These are phyloP conservation scores for Dictyostelium capitatum DNA, from an alignment of 78 protist genomes.

Conservation along the genomic window DNA sequence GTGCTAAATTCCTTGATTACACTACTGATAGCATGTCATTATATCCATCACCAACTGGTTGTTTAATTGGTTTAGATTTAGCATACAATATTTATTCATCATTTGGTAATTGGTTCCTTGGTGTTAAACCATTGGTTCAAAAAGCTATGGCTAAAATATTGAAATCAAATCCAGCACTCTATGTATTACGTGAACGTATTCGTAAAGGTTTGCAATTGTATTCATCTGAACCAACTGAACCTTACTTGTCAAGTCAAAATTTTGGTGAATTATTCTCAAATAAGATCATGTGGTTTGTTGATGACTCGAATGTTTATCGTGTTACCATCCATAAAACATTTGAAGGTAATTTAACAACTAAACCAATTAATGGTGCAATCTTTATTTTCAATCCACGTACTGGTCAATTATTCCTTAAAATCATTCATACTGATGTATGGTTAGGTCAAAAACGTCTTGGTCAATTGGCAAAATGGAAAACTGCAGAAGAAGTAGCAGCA, in stretches of 20 bases:
- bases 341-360: slow-evolving; percentile 96
- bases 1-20: slow-evolving; percentile 99
- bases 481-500: slow-evolving; percentile 99
- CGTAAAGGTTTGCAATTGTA: slow-evolving; percentile 99
- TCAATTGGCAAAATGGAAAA: slow-evolving; percentile 99
- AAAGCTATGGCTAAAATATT: slow-evolving; percentile 98
- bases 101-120: slow-evolving; percentile 99
- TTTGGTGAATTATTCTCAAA: slow-evolving; percentile 98
- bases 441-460: slow-evolving; percentile 99
- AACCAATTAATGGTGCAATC: slow-evolving; percentile 99
- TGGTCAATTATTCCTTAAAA: slow-evolving; percentile 99
- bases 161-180: slow-evolving; percentile 98
- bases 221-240: slow-evolving; percentile 95
- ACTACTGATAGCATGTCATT: slow-evolving; percentile 97
- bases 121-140: slow-evolving; percentile 94
- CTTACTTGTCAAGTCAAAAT: slow-evolving; percentile 94
- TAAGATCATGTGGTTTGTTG: slow-evolving; percentile 99
- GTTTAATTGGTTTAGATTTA: slow-evolving; percentile 98
- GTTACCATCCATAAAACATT: slow-evolving; percentile 99
- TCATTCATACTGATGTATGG: slow-evolving; percentile 99
- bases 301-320: slow-evolving; percentile 99
- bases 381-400: slow-evolving; percentile 99
- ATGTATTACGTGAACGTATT: slow-evolving; percentile 99
- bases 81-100: slow-evolving; percentile 98
- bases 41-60: slow-evolving; percentile 99